Base-by-base conservation (phyloP, 2,329 filamentous ascomycete species). In the Sclerotinia trifoliorum region DNA sequence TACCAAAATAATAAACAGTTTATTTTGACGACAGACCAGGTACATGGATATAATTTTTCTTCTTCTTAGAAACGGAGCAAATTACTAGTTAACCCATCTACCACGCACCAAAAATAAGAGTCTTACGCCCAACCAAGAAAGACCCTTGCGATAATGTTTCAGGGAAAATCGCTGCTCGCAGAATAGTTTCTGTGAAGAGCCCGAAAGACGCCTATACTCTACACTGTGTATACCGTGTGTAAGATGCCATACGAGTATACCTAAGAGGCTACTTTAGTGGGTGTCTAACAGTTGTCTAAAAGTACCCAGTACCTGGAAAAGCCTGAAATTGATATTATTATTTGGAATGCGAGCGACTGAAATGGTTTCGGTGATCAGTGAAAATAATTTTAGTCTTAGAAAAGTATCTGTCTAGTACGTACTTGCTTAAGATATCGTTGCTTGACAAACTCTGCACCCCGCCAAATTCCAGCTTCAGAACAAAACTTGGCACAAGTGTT, bases 141-240 rank as follows among this genome's bases (percentile, higher is more conserved):
- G 46, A 62, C 46, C 60, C 60, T 51, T 49, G 60, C 17, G 46
- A 24, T 17, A 7, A 39, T 51, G 60, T 62, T 62, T 51, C 60
- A 62, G 60, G 60, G 60, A 51, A 51, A 51, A 62, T 62, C 21
- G 60, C 46, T 62, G 46, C 49, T 51, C 24, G 7, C 46, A 62
- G 60, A 51, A 62, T 62, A 62, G 60, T 62, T 62, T 62, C 60
- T 62, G 60, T 35, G 21, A 62, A 62, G 29, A 62, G 46, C 60
- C 60, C 60, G 46, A 51, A 61, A 51, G 48, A 62, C 46, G 21
- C 42, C n/a, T 24, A 24, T 39, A 35, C 35, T 35, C 35, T 35
- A 10, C 35, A 24, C 15, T 35, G 11, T 49, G 29, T 19, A 19
- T 35, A 11, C n/a, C 60, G 60, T 32, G 15, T 39, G 29, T 21